Evolutionary conservation across 2,329 filamentous ascomycete species (phyloP).

Genomic region (Phialophora tarda): DNA sequence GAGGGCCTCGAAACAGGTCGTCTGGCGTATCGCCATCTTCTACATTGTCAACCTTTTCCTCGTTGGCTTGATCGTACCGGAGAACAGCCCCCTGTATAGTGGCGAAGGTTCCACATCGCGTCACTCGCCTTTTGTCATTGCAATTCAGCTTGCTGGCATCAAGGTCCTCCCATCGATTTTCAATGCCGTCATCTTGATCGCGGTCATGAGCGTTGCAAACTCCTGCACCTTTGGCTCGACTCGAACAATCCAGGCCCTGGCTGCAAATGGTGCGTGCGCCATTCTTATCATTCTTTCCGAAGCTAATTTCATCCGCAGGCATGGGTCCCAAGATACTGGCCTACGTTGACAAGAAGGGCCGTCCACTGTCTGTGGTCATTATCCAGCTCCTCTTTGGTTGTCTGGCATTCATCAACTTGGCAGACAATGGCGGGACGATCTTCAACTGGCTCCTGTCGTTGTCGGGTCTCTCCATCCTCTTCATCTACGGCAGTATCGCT

Average conservation of each 20-base stretch:
- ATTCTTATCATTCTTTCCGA: not conserved
- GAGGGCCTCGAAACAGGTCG: slow-evolving; percentile 85
- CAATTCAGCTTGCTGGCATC: slow-evolving; percentile 84
- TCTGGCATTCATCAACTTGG: slow-evolving; percentile 74
- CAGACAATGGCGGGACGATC: slow-evolving; percentile 54
- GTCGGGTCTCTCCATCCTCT: slow-evolving; percentile 74
- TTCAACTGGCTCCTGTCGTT: slow-evolving; percentile 82
- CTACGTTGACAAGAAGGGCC: slow-evolving; percentile 82
- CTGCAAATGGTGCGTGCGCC: slow-evolving; percentile 45
- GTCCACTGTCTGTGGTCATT: slow-evolving; percentile 74
- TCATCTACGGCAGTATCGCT: slow-evolving; percentile 64
- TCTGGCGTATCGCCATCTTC: slow-evolving; percentile 91
- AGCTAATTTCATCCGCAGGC: slow-evolving; percentile 45
- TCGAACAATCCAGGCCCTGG: slow-evolving; percentile 84
- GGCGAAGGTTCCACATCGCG: slow-evolving; percentile 71
- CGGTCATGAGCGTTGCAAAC: slow-evolving; percentile 89
- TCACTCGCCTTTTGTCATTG: slow-evolving; percentile 91
- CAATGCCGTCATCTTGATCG: slow-evolving; percentile 92
- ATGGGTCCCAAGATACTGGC: slow-evolving; percentile 78
- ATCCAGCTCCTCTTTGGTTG: slow-evolving; percentile 72
- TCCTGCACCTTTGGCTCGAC: slow-evolving; percentile 90
- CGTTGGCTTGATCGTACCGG: slow-evolving; percentile 78
- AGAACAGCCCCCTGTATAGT: slow-evolving; percentile 52
- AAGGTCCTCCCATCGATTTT: slow-evolving; percentile 81
- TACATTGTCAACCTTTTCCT: slow-evolving; percentile 83